Conservation (phyloP, 2,329 filamentous ascomycete genomes). For the Ophiognomonia clavigignenti-juglandacearum region DNA sequence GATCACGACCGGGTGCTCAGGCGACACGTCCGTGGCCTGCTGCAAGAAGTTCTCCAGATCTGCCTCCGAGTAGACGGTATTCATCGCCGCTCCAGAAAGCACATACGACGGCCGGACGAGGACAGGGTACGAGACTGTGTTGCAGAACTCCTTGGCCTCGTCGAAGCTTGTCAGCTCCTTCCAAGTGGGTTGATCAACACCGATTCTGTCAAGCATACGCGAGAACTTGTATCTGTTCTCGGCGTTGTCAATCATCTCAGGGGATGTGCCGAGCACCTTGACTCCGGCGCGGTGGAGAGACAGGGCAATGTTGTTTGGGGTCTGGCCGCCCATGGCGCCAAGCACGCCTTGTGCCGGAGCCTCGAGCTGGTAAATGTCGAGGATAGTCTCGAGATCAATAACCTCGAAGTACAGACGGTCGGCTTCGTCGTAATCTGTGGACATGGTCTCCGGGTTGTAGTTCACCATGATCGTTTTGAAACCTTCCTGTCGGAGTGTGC, state of each 20-base stretch:
- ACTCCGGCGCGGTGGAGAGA: slow-evolving; percentile 84
- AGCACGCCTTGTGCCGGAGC: slow-evolving; percentile 71
- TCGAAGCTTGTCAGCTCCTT: slow-evolving; percentile 95
- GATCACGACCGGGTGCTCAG: slow-evolving; percentile 94
- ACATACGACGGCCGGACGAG: slow-evolving; percentile 95
- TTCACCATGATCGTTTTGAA: slow-evolving; percentile 98
- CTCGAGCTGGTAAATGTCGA: slow-evolving; percentile 92
- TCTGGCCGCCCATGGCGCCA: slow-evolving; percentile 95
- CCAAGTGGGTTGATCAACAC: slow-evolving; percentile 95
- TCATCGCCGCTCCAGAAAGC: slow-evolving; percentile 96
- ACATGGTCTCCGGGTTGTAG: slow-evolving; percentile 82
- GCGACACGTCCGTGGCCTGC: slow-evolving; percentile 88
- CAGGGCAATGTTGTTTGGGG: slow-evolving; percentile 94
- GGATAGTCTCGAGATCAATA: slow-evolving; percentile 80
- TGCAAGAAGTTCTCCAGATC: slow-evolving; percentile 84
- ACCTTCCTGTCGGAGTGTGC: slow-evolving; percentile 77
- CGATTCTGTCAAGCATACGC: slow-evolving; percentile 91
- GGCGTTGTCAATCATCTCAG: slow-evolving; percentile 97
- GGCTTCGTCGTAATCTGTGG: slow-evolving; percentile 90
- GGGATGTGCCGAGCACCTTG: slow-evolving; percentile 90
- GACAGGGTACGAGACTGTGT: slow-evolving; percentile 86
- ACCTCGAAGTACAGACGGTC: slow-evolving; percentile 96
- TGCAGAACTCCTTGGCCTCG: slow-evolving; percentile 82
- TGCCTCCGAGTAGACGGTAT: slow-evolving; percentile 95
- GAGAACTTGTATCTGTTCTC: slow-evolving; percentile 99